Conservation (phyloP, 345 rosid genomes). For the Ailanthus altissimus region DNA sequence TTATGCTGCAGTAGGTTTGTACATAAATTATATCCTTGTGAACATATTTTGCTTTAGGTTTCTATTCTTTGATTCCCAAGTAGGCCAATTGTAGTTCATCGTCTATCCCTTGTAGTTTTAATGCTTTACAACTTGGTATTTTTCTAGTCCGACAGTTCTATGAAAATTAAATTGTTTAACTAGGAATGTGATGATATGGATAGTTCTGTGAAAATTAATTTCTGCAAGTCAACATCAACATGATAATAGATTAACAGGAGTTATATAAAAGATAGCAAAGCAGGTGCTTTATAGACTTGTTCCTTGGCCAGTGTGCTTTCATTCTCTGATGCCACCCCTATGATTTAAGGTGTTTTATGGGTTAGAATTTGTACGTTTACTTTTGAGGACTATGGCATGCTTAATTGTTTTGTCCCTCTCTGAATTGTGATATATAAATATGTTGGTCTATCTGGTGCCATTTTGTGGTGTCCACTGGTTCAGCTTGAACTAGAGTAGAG, state of each 20-base stretch:
- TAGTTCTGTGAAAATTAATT: background rate
- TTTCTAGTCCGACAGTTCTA: background rate
- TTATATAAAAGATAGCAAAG: background rate
- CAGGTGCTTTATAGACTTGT: background rate
- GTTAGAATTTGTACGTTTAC: background rate
- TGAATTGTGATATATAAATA: background rate
- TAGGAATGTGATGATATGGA: background rate
- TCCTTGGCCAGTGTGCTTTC: background rate
- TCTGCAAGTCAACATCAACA: background rate
- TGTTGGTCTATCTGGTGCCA: background rate
- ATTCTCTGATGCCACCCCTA: background rate
- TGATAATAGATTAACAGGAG: background rate
- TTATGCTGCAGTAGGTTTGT: background rate
- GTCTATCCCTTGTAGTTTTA: background rate
- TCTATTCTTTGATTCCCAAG: background rate
- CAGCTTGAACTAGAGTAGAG: background rate
- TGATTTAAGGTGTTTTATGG: background rate
- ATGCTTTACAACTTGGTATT: background rate
- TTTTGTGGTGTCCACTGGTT: constrained; percentile 5
- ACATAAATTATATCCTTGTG: background rate
- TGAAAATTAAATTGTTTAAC: background rate
- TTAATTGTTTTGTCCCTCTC: background rate
- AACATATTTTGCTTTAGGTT: constrained; percentile 1
- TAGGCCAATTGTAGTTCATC: background rate
- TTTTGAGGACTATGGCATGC: background rate